A percentile compares a stretch with the other conserved stretches of the same genome.
Conservation (phyloP, 2,329 filamentous ascomycete species). For the Geosmithia putterillii region DNA sequence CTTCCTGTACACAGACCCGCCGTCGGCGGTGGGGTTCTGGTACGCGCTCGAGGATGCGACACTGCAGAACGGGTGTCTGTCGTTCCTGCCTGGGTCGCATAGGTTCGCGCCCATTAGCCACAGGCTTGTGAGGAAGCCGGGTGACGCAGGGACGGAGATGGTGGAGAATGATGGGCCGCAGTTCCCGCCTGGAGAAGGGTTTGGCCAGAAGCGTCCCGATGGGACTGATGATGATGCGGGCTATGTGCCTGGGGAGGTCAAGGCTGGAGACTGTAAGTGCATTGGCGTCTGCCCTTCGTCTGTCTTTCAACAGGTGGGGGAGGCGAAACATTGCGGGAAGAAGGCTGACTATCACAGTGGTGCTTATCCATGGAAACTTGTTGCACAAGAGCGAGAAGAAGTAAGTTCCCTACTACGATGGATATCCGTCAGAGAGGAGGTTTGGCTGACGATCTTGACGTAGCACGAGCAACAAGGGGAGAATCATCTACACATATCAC, state of each 20-base stretch:
- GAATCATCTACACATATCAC: conserved; percentile 97
- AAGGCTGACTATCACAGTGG: conserved; percentile 31
- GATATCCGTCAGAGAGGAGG: neutral
- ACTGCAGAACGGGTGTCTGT: conserved; percentile 74
- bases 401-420: neutral
- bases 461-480: conserved; percentile 59
- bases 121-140: conserved; percentile 59
- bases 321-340: no score
- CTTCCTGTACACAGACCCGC: conserved; percentile 82
- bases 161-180: conserved; percentile 51
- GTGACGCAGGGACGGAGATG: conserved; percentile 52
- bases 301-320: neutral
- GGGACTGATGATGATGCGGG: conserved; percentile 22
- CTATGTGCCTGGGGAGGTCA: conserved; percentile 76
- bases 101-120: conserved; percentile 56
- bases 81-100: conserved; percentile 76
- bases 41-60: conserved; percentile 92
- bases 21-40: conserved; percentile 90
- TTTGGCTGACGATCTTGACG: neutral
- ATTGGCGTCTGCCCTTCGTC: neutral
- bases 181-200: conserved; percentile 46
- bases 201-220: conserved; percentile 26
- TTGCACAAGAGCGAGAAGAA: conserved; percentile 96
- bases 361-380: conserved; percentile 91
- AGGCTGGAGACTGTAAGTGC: conserved; percentile 53